These are phyloP conservation scores for Ambrosia trifida DNA, from an alignment of 129 eudicot genomes.

Conservation along the genomic window DNA sequence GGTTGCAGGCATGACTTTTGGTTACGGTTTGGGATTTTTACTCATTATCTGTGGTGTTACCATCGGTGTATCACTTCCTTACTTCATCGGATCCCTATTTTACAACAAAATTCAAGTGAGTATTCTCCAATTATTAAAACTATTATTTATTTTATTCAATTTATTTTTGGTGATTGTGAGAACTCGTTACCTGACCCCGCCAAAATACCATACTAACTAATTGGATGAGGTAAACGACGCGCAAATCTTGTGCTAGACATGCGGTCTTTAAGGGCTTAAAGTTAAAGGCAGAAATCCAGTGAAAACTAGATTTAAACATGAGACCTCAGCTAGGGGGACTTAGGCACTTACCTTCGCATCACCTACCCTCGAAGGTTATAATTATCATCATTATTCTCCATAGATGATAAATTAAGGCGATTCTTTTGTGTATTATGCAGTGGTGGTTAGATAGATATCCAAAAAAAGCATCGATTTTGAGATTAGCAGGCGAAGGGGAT, in stretches of 20 bases:
- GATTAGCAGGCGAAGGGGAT: slow-evolving; percentile 88
- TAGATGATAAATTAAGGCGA: slow-evolving; percentile 7
- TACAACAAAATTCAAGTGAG: slow-evolving; percentile 70
- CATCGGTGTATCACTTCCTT: slow-evolving; percentile 79
- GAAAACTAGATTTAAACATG: too few species aligned
- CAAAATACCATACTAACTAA: too few species aligned
- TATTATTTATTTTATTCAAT: too few species aligned
- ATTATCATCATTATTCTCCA: background rate
- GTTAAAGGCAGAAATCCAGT: too few species aligned
- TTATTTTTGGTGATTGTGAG: too few species aligned
- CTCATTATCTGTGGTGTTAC: slow-evolving; percentile 55
- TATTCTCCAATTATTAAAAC: background rate
- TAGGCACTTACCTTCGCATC: too few species aligned
- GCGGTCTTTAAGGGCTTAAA: too few species aligned
- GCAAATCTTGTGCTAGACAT: too few species aligned
- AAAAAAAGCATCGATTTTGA: slow-evolving; percentile 71
- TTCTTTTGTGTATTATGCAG: slow-evolving; percentile 35
- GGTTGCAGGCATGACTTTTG: slow-evolving; percentile 94
- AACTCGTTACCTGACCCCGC: too few species aligned
- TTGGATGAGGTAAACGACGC: too few species aligned
- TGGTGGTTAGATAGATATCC: slow-evolving; percentile 76
- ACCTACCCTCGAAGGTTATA: too few species aligned
- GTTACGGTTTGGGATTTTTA: slow-evolving; percentile 74
- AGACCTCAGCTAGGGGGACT: too few species aligned
- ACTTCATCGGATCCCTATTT: slow-evolving; percentile 61